Evolutionary conservation across 2,329 filamentous ascomycete species (phyloP), one percentile per base, ranked within the genome.

Genomic region (Sporothrix pallida): DNA sequence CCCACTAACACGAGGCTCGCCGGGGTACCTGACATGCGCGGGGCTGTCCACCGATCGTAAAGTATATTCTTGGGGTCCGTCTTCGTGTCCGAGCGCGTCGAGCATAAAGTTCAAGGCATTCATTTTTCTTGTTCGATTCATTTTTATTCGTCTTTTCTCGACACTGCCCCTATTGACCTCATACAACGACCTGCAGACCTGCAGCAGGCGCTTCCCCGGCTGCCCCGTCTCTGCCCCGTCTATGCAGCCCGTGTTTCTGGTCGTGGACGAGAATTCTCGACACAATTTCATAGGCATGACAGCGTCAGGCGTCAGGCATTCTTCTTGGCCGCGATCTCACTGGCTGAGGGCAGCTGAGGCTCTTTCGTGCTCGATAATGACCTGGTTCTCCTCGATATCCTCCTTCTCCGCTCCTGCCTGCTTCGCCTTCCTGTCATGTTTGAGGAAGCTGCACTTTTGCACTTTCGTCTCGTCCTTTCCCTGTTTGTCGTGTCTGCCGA

Each of bases 181-280:
- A 31, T 54, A 69, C 46, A 69, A 13, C 31, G 65, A 69, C 65
- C 65, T 69, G 65, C 63, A 52, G 46, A 69, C 65, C 65, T 69
- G 65, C 63, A 69, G 65, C 37, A 68, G 46, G 63, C 63, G 63
- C 63, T 68, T 68, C 63, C 23, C n/a, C 63, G 42, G 50, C 31
- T 68, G 50, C 63, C 23, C n/a, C 63, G 42, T 67, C 31, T 37
- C 46, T 68, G 50, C 63, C 23, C n/a, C 63, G 42, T 67, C 42
- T n/a, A 67, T 67, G 62, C 42, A 48, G 13, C 62, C 20, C 20
- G 20, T 67, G 42, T 48, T 17, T 67, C 62, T 42, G 3, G n/a
- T 17, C 6, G 31, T 37, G 31, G 31, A 37, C 31, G 31, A 37
- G 31, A 37, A 2, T 37, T 37, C 31, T 37, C 31, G 31, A 37